Evolutionary conservation across 1,284 basidiomycete genomes (phyloP), one percentile per base, ranked within the genome.

Genomic region (Tilletia setariae): DNA sequence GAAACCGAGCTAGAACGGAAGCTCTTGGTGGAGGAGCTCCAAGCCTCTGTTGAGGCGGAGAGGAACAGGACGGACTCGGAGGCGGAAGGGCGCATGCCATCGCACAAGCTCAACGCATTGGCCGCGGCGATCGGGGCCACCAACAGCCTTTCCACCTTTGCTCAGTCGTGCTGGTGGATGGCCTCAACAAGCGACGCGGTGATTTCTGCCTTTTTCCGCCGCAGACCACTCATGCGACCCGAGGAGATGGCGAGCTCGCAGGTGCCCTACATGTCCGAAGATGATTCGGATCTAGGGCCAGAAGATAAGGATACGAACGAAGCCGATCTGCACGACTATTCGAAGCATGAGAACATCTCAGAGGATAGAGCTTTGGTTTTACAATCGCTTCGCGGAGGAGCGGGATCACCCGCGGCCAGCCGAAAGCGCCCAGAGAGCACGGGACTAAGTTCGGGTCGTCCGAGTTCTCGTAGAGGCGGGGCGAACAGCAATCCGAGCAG

Each of bases 111-210:
- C 25, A 40, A 32, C 35, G 56, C 56, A 21, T 21, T 61, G 15
- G 56, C 32, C 8, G 56, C 56, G 1, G 56, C 56, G 9, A 61
- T 61, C 16, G 56, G 56, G 15, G 56, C 56, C 28, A 61, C 56
- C 28, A 61, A 61, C 56, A 61, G 56, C 28, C 56, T 61, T 11
- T 25, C 28, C 4, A 61, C 56, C 3, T 30, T 61, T 32, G 56
- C 56, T 28, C 56, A 61, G 28, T 92, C 91, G 79, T 89, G 91
- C 1, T 94, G 92, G 91, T 89, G 88, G 88, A 85, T 88, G 82
- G 86, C 87, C 19, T 87, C 86, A 77, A 77, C 89, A 40, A 84
- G 85, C 2, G 89, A 90, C 70, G 87, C 87, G 0, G 87, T 87
- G 74, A 85, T 86, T 44, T 84, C 88, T 1, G 85, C 86, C 47